Evolutionary conservation across 2,329 filamentous ascomycete species (phyloP).

Genomic region (Westerdykella aurantiaca): DNA sequence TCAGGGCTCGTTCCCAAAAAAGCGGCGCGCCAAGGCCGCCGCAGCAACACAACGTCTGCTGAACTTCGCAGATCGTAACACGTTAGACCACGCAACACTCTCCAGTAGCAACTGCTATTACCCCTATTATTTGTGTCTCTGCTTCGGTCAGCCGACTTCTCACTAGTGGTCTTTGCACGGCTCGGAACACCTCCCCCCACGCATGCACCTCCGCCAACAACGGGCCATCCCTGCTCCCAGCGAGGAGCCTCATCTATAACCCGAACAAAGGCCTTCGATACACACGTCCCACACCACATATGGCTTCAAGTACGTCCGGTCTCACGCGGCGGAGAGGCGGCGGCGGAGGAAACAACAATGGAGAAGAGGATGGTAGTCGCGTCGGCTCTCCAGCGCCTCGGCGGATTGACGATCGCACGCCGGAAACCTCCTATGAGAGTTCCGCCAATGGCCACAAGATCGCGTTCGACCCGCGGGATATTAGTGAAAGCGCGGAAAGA

Average conservation of each 20-base stretch:
- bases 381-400: slow-evolving; percentile 60
- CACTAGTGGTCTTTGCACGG: background rate
- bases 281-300: slow-evolving; percentile 34
- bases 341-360: slow-evolving; percentile 51
- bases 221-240: slow-evolving; percentile 27
- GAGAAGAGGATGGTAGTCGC: slow-evolving; percentile 58
- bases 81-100: slow-evolving; percentile 1
- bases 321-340: slow-evolving; percentile 64
- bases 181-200: slow-evolving; percentile 9
- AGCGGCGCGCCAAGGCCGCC: slow-evolving; percentile 11
- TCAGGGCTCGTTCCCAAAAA: slow-evolving; percentile 4
- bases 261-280: slow-evolving; percentile 18
- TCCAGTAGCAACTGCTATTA: slow-evolving; percentile 7
- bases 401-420: slow-evolving; percentile 55
- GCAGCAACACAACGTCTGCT: slow-evolving; percentile 2
- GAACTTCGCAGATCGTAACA: slow-evolving; percentile 17
- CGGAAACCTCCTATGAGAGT: slow-evolving; percentile 80
- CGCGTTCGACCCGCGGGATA: slow-evolving; percentile 93
- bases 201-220: slow-evolving; percentile 33
- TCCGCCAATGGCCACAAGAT: slow-evolving; percentile 97
- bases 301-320: slow-evolving; percentile 67
- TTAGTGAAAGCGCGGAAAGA: slow-evolving; percentile 91
- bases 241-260: slow-evolving; percentile 29
- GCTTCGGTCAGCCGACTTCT: background rate
- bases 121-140: slow-evolving; percentile 14